Base-by-base conservation (phyloP, 2,329 filamentous ascomycete genomes). In the Madurella fahalii region DNA sequence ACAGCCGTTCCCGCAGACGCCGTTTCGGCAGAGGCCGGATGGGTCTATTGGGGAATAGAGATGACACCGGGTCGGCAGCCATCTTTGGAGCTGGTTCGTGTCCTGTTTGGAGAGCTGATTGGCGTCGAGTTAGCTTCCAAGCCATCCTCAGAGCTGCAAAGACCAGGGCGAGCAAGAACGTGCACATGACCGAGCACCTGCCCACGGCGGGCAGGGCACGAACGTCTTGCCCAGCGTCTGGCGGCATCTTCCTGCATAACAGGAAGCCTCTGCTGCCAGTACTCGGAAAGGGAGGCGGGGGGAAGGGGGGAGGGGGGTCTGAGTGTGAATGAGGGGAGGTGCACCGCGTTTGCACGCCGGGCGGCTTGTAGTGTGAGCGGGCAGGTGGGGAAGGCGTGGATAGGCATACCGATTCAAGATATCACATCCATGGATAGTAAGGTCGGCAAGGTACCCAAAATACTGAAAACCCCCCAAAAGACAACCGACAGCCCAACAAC, bases 1-100 rank as follows among this genome's bases (percentile, higher is more conserved):
- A 92, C 50, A 99, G 78, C 53, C 90, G 85, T 69, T 94, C 91
- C 65, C 92, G 89, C 52, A 99, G 80, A 61, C 89, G 87, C 66
- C 91, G 87, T 73, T 89, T 94, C 42, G 94, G 94, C 57, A 99
- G 77, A 53, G 94, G 94, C 68, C 91, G 87, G 69, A 99, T 99
- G 58, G 93, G 88, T 71, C 94, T 86, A 69, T 95, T 89, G 62
- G 90, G 90, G 69, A 89, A 95, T 66, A 90, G 78, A 56, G 88
- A 84, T 57, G 90, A 94, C 60, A 85, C 80, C 56, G 87, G 87
- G 77, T 96, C 90, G 61, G 84, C 77, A 66, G 82, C 83, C 81
- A 86, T 85, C 54, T 69, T 80, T 40, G 60, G 46, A 42, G 51
- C 50, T 66, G 71, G 70, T 64, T 71, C 71, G 70, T 70, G 67